Conservation (phyloP, 176 grass and related monocot species). For the Eremochloa ophiuroides region DNA sequence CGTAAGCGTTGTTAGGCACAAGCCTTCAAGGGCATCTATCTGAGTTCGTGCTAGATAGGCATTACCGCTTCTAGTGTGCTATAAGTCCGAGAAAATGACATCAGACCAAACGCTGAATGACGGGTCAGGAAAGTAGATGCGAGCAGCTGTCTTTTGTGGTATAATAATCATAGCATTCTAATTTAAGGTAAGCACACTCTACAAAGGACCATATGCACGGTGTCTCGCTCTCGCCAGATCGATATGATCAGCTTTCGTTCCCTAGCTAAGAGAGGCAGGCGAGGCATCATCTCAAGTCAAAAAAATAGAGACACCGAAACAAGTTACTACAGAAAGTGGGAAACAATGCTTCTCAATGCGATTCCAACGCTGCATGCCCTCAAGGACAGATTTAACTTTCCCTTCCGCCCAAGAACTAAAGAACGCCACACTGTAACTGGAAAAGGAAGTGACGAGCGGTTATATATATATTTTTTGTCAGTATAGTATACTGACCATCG, state of each 20-base stretch:
- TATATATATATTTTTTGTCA: no score
- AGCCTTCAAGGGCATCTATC: not conserved
- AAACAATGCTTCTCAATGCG: no score
- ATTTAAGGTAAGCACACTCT: not conserved
- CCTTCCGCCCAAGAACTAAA: no score
- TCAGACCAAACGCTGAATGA: constrained; percentile 9
- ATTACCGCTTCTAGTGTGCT: not conserved
- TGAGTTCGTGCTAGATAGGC: not conserved
- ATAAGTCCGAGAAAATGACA: constrained; percentile 31
- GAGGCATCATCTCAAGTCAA: not conserved
- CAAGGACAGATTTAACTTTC: no score
- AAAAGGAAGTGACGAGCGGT: no score
- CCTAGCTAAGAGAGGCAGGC: not conserved
- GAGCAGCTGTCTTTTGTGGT: no score
- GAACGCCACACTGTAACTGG: no score
- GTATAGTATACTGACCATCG: constrained; percentile 60
- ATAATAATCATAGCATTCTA: not conserved
- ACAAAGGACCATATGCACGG: not conserved
- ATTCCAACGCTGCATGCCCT: no score
- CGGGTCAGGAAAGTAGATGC: not conserved
- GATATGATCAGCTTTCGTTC: not conserved
- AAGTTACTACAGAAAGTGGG: not conserved
- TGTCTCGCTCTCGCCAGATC: not conserved
- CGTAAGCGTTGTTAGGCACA: no score
- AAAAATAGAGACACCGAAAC: not conserved